These are phyloP conservation scores for Coemansia sp. DNA, from an alignment of 192 early-diverging fungal species.

Conservation along the genomic window DNA sequence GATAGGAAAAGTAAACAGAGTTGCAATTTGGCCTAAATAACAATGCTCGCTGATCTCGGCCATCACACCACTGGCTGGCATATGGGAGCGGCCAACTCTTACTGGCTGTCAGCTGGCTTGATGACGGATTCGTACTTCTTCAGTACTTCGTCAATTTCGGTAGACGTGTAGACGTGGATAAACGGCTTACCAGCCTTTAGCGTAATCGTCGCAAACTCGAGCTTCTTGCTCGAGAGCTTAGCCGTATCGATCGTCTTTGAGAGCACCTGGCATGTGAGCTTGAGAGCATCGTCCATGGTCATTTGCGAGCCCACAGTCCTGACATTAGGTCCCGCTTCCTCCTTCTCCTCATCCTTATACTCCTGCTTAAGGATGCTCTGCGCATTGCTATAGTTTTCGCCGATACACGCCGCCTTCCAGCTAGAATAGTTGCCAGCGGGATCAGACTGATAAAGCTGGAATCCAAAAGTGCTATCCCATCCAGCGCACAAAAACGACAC, in stretches of 20 bases:
- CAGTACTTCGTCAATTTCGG: conserved; percentile 47
- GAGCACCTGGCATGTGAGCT: conserved; percentile 89
- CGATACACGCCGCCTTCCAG: conserved; percentile 99
- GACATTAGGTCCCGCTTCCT: not conserved
- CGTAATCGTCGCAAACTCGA: conserved; percentile 87
- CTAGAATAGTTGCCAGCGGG: conserved; percentile 99
- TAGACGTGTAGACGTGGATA: conserved; percentile 41
- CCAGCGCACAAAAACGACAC: conserved; percentile 98
- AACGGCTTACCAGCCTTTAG: conserved; percentile 44
- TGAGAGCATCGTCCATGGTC: conserved; percentile 87
- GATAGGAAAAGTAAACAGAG: not conserved
- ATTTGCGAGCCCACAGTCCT: conserved; percentile 23
- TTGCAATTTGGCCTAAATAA: not conserved
- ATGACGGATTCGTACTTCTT: conserved; percentile 42
- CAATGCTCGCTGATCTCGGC: not conserved
- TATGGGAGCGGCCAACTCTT: not conserved
- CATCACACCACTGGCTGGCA: not conserved
- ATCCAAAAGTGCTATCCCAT: conserved; percentile 84
- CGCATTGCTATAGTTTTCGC: conserved; percentile 89
- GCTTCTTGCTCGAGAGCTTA: conserved; percentile 87
- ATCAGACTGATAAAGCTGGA: conserved; percentile 98
- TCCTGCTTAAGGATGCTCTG: conserved; percentile 95
- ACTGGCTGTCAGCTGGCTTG: conserved; percentile 39
- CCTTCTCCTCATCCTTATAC: conserved; percentile 80
- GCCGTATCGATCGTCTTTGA: conserved; percentile 97